Evolutionary conservation across 1,139 yeast species (phyloP), one percentile per base, ranked within the genome.

Genomic region (Kodamaea arcana): DNA sequence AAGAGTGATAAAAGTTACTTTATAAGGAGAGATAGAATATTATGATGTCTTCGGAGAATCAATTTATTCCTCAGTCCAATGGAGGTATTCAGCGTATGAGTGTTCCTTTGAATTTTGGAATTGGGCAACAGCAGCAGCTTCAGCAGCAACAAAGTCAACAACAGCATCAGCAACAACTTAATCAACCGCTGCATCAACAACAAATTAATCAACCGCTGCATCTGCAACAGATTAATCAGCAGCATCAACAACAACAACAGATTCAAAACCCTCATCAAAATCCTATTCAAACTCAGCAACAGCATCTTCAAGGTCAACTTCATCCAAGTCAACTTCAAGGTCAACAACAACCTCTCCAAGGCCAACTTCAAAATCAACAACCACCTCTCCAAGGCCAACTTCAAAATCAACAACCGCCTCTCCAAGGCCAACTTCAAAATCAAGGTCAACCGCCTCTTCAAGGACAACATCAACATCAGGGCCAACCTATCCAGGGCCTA

Each of bases 381-480:
- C 13, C 11, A 12, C 13, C 7, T 13, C 26, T 15, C 15, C 21
- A 13, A n/a, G n/a, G 15, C 13, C 33, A 30, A 25, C 12, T 4
- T 18, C 17, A 18, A 29, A n/a, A 7, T 18, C 23, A 13, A 20
- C 33, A 16, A 15, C 29, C 15, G 21, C 20, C 14, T 14, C n/a
- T 30, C 30, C 42, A 37, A 25, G 40, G 33, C 13, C 31, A 28
- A 28, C 42, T 28, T 15, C 33, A 29, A 15, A 27, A 14, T 13
- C 9, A 11, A 6, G 17, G 15, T 11, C 37, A 27, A 31, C 16
- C 22, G n/a, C 27, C 18, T 4, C 37, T 29, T n/a, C 40, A 31
- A 18, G 36, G 27, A 29, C 43, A 39, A 16, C 40, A 30, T 15
- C 35, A 33, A 15, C 28, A 29, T n/a, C n/a, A 24, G n/a, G 24